Percentiles rank a stretch among this genome's conserved stretches.
These are phyloP conservation scores for Phaeosphaeriaceae sp. DNA, from an alignment of 2,329 filamentous ascomycete genomes.

Conservation along the genomic window DNA sequence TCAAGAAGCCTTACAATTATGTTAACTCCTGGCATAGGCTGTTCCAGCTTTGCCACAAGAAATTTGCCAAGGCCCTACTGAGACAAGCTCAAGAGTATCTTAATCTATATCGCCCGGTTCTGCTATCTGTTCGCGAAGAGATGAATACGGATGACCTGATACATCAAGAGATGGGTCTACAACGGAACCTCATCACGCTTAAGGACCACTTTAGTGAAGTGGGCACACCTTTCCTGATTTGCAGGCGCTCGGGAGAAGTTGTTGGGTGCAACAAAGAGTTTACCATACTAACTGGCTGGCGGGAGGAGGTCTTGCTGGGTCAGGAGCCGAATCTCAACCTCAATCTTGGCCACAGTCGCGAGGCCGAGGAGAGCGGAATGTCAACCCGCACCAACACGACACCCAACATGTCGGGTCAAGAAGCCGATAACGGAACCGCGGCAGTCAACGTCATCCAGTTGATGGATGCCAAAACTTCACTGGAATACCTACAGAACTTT, in stretches of 20 bases:
- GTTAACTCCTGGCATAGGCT: constrained; percentile 89
- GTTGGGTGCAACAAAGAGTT: constrained; percentile 96
- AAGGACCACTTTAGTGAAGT: constrained; percentile 89
- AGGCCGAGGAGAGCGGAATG: constrained; percentile 46
- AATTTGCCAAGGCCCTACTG: constrained; percentile 79
- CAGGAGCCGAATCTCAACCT: constrained; percentile 87
- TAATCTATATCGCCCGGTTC: constrained; percentile 87
- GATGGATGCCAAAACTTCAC: constrained; percentile 89
- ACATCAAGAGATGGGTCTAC: constrained; percentile 97
- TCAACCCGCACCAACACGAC: constrained; percentile 52
- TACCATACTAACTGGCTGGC: constrained; percentile 93
- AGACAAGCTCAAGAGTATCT: constrained; percentile 86
- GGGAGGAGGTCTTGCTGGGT: constrained; percentile 84
- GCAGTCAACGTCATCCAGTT: constrained; percentile 92
- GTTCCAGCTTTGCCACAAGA: constrained; percentile 77
- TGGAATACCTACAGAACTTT: constrained; percentile 96
- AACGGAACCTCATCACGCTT: constrained; percentile 89
- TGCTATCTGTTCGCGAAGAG: constrained; percentile 91
- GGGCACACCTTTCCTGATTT: constrained; percentile 90
- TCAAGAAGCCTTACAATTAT: constrained; percentile 91
- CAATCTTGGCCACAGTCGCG: constrained; percentile 68
- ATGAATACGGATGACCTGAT: constrained; percentile 87
- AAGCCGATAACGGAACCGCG: constrained; percentile 58
- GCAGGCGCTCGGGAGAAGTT: constrained; percentile 91
- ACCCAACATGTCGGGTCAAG: constrained; percentile 50